phyloP scores from a whole-genome alignment of 2,329 filamentous ascomycete genomes.

The Aquanectria penicillioides region DNA sequence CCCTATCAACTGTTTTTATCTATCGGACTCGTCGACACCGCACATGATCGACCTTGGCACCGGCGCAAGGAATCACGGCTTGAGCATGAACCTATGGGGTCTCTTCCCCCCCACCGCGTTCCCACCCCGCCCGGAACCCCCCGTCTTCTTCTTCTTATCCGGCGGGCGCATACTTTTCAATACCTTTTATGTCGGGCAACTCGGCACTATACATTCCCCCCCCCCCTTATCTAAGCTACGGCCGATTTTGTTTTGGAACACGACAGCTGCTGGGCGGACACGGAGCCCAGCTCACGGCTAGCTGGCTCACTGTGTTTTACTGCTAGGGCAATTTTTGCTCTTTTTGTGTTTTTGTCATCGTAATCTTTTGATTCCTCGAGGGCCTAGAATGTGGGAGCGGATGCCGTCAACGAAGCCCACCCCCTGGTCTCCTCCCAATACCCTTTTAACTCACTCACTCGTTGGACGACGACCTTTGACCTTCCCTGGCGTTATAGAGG shows the following conservation, averaged over 20 bases:
- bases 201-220: neutral
- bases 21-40: slow-evolving; percentile 10
- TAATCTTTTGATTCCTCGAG: slow-evolving; percentile 4
- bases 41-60: slow-evolving; percentile 9
- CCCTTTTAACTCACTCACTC: slow-evolving; percentile 18
- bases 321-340: neutral
- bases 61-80: no score
- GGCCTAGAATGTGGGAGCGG: slow-evolving; percentile 7
- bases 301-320: slow-evolving; percentile 1
- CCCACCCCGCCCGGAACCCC: neutral
- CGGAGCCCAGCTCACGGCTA: neutral
- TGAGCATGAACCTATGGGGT: no score
- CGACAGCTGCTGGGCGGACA: slow-evolving; percentile 11
- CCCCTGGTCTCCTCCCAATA: slow-evolving; percentile 17
- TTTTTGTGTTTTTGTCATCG: no score
- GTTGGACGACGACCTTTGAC: slow-evolving; percentile 13
- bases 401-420: slow-evolving; percentile 6
- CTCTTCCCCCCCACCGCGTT: neutral
- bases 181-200: neutral
- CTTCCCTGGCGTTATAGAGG: slow-evolving; percentile 21
- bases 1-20: slow-evolving; percentile 10
- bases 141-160: neutral
- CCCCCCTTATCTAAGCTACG: slow-evolving; percentile 7
- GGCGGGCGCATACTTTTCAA: slow-evolving; percentile 9
- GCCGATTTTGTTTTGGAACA: slow-evolving; percentile 17